Evolutionary conservation across 1,284 basidiomycete genomes (phyloP).

Genomic region (Ganoderma sp.): DNA sequence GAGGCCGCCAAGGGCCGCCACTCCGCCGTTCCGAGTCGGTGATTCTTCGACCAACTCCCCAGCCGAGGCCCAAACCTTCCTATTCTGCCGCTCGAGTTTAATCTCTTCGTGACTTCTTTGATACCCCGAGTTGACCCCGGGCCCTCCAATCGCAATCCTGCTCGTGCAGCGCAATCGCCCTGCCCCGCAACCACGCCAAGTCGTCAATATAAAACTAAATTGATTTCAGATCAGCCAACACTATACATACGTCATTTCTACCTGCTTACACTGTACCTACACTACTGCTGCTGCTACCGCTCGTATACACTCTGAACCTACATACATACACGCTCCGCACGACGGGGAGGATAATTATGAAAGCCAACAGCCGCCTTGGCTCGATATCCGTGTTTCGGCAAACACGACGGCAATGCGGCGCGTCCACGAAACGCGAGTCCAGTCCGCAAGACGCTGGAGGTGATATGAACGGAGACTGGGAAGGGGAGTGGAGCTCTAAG

Average conservation of each 20-base stretch:
- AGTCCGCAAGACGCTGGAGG: background rate
- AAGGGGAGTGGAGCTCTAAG: constrained; percentile 7
- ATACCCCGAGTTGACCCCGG: background rate
- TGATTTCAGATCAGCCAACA: background rate
- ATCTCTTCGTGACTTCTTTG: constrained; percentile 16
- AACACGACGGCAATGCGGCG: background rate
- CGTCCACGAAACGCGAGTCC: constrained; percentile 8
- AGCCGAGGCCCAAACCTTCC: constrained; percentile 22
- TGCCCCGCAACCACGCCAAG: background rate
- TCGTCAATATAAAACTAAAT: background rate
- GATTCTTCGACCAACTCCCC: constrained; percentile 18
- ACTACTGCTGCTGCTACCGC: constrained; percentile 4
- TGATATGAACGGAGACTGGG: background rate
- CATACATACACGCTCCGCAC: constrained; percentile 13
- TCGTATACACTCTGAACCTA: constrained; percentile 26
- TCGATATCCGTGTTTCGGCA: constrained; percentile 5
- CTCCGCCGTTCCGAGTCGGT: no score
- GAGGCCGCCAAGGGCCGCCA: background rate
- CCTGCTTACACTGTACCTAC: constrained; percentile 9
- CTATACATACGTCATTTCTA: constrained; percentile 27
- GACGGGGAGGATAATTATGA: background rate
- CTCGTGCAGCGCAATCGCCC: background rate
- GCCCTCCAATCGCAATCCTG: constrained; percentile 1
- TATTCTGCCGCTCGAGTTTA: constrained; percentile 20
- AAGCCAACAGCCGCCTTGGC: background rate